Percentiles rank a stretch among this genome's conserved stretches.
These are phyloP conservation scores for Paramecium caudatum DNA, from an alignment of 73 alveolate species.

Conservation along the genomic window DNA sequence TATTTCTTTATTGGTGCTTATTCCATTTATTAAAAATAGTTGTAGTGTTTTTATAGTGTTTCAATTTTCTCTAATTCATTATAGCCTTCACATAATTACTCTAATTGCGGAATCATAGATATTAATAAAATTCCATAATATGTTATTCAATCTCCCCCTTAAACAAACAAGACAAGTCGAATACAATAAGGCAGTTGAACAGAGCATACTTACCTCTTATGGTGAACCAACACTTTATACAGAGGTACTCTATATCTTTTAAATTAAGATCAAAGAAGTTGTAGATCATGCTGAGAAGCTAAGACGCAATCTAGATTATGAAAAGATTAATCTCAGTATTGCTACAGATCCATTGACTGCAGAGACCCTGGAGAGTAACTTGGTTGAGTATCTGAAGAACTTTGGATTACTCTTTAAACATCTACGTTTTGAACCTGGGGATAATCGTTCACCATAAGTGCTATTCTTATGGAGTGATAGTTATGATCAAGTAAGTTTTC, in stretches of 20 bases:
- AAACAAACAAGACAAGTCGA: conserved; percentile 56
- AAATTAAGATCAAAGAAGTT: neutral
- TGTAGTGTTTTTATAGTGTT: conserved; percentile 34
- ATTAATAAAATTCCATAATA: conserved; percentile 56
- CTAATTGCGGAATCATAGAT: conserved; percentile 67
- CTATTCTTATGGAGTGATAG: conserved; percentile 52
- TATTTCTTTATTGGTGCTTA: neutral
- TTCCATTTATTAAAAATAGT: neutral
- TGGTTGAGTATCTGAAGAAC: conserved; percentile 4
- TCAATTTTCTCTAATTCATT: conserved; percentile 59
- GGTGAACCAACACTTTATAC: conserved; percentile 13
- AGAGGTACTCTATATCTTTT: neutral
- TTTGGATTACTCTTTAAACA: conserved; percentile 3
- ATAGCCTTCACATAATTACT: conserved; percentile 37
- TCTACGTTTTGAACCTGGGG: conserved; percentile 46
- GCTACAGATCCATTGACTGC: conserved; percentile 44
- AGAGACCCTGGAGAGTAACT: conserved; percentile 3
- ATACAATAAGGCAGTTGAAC: neutral
- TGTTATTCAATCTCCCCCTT: conserved; percentile 61
- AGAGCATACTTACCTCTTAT: neutral
- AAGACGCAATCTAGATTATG: conserved; percentile 29
- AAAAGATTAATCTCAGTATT: conserved; percentile 23
- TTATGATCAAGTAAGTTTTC: conserved; percentile 14
- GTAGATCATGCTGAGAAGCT: neutral
- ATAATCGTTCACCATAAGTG: neutral